A percentile compares a stretch with the other conserved stretches of the same genome.
phyloP scores from a whole-genome alignment of 495 filamentous ascomycete genomes.

The Tricharina praecox region DNA sequence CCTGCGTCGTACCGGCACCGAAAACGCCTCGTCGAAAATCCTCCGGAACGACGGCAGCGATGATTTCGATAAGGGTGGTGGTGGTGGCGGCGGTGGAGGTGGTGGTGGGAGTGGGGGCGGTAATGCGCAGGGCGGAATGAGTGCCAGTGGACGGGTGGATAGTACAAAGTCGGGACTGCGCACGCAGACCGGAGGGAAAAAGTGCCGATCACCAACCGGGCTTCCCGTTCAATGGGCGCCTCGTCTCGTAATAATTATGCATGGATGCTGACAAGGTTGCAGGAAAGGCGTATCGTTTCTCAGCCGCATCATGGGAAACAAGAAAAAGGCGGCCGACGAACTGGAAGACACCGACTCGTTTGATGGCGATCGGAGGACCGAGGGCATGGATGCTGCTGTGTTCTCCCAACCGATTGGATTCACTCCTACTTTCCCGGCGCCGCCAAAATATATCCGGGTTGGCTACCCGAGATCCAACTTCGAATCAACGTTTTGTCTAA shows the following conservation, averaged over 20 bases:
- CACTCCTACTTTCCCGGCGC: conserved; percentile 73
- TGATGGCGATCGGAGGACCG: conserved; percentile 48
- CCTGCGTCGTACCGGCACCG: conserved; percentile 63
- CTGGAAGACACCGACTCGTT: conserved; percentile 54
- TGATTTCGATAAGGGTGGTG: conserved; percentile 13
- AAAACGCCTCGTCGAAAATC: conserved; percentile 49
- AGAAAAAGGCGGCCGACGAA: conserved; percentile 44
- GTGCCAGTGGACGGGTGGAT: not conserved
- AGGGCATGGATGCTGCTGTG: conserved; percentile 65
- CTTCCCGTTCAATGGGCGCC: not conserved
- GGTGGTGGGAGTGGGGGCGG: too few species aligned
- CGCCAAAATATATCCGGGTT: conserved; percentile 66
- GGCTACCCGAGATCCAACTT: not conserved
- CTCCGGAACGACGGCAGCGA: conserved; percentile 40
- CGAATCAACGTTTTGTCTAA: conserved; percentile 2
- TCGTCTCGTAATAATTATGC: not conserved
- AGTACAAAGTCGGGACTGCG: conserved; percentile 24
- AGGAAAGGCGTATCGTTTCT: conserved; percentile 85
- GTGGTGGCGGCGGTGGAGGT: not conserved
- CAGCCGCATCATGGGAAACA: conserved; percentile 68
- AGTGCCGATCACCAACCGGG: conserved; percentile 18
- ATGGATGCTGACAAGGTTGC: conserved; percentile 22
- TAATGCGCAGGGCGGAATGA: too few species aligned
- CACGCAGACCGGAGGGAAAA: conserved; percentile 31
- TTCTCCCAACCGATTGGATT: conserved; percentile 74